Percentiles rank a stretch among this genome's conserved stretches.
Conservation (phyloP, 352 stramenopile genomes). For the Globisporangium yorkense region DNA sequence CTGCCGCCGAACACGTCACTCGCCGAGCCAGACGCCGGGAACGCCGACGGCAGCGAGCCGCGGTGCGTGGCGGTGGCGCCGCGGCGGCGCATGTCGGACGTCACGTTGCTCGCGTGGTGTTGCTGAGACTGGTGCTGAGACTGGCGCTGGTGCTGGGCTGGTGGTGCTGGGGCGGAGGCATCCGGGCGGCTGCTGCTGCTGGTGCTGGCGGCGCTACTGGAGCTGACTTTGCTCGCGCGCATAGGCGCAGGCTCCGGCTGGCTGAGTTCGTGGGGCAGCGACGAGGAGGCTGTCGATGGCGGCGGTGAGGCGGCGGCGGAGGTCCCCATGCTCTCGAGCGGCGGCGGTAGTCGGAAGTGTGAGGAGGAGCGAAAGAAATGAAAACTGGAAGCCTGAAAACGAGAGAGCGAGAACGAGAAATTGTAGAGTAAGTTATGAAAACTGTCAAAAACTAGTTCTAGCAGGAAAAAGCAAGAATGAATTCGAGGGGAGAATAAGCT, state of each 20-base stretch:
- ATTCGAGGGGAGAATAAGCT: not conserved
- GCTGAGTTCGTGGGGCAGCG: not conserved
- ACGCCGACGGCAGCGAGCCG: constrained; percentile 13
- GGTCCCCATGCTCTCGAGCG: not conserved
- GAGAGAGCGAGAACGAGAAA: too few relatives aligned
- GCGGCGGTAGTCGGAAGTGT: not conserved
- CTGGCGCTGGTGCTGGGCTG: not conserved
- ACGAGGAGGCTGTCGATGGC: not conserved
- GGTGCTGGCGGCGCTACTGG: constrained; percentile 1
- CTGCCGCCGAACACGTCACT: constrained; percentile 5
- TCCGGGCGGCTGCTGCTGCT: not conserved
- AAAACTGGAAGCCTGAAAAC: not conserved
- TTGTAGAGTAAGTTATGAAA: too few relatives aligned
- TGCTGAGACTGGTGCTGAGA: not conserved
- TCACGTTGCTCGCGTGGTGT: constrained; percentile 4
- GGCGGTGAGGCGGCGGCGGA: not conserved
- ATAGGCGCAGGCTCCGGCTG: not conserved
- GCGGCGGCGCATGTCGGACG: constrained; percentile 11
- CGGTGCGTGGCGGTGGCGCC: constrained; percentile 6
- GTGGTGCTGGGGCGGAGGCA: too few relatives aligned
- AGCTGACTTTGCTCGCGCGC: constrained; percentile 2
- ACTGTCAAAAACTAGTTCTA: too few relatives aligned
- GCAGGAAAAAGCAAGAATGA: too few relatives aligned
- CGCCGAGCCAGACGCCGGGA: constrained; percentile 2
- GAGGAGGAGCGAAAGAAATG: constrained; percentile 1